Conservation (phyloP, 345 rosid genomes). For the Eucalyptus erythrocorys region DNA sequence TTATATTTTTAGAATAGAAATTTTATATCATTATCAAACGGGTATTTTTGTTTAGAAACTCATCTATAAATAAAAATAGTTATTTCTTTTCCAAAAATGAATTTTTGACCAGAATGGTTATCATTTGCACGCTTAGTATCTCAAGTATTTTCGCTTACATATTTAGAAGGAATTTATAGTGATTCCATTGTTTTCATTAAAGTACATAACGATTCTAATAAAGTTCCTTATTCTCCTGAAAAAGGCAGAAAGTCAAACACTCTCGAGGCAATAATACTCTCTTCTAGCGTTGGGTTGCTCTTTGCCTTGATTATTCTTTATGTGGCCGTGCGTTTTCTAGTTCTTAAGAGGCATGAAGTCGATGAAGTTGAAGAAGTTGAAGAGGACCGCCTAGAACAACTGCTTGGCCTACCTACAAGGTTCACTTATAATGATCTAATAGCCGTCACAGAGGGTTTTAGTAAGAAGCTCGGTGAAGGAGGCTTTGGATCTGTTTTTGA, state of each 20-base stretch:
- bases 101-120: too few relatives aligned
- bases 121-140: too few relatives aligned
- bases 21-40: too few relatives aligned
- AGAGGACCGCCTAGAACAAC: slow-evolving; percentile 6
- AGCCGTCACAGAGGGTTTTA: background rate
- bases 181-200: background rate
- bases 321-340: background rate
- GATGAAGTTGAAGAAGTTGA: background rate
- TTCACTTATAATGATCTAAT: slow-evolving; percentile 6
- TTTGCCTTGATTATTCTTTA: background rate
- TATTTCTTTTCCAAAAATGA: too few relatives aligned
- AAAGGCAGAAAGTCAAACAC: too few relatives aligned
- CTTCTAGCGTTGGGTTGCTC: background rate
- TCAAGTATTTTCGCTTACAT: background rate
- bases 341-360: background rate
- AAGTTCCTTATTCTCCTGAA: background rate
- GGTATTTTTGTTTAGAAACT: too few relatives aligned
- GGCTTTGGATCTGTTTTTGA: slow-evolving; percentile 22
- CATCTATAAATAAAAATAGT: too few relatives aligned
- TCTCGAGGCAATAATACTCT: background rate
- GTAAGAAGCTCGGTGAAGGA: slow-evolving; percentile 10
- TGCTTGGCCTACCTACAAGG: slow-evolving; percentile 2
- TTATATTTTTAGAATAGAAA: too few relatives aligned
- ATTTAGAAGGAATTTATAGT: background rate
- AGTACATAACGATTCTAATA: background rate